A percentile compares a stretch with the other conserved stretches of the same genome.
These are phyloP conservation scores for Dichomitus squalens DNA, from an alignment of 1,284 basidiomycete genomes.

Conservation along the genomic window DNA sequence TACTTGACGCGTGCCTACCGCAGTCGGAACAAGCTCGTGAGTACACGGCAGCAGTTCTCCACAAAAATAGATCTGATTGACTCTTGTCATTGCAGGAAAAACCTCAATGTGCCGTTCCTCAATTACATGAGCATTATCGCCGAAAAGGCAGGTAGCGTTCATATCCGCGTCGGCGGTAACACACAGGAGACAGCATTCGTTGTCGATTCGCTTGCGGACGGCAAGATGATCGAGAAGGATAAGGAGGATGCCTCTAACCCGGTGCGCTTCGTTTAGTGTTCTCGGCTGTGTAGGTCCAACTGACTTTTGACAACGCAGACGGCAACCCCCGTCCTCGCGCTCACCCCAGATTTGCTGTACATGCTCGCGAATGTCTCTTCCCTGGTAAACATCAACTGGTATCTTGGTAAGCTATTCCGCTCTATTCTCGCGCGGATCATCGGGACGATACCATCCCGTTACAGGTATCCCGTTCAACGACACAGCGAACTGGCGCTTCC, in stretches of 20 bases:
- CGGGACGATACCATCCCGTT: neutral
- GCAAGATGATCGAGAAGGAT: slow-evolving; percentile 54
- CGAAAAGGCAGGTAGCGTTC: slow-evolving; percentile 54
- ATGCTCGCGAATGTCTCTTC: slow-evolving; percentile 45
- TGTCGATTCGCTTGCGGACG: slow-evolving; percentile 45
- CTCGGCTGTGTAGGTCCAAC: neutral
- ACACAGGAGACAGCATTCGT: slow-evolving; percentile 63
- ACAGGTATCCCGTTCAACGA: slow-evolving; percentile 54
- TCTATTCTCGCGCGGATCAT: neutral
- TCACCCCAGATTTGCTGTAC: slow-evolving; percentile 45
- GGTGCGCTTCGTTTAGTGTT: slow-evolving; percentile 34
- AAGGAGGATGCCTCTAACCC: slow-evolving; percentile 42
- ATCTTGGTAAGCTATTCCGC: slow-evolving; percentile 33
- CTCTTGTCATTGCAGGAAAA: slow-evolving; percentile 35
- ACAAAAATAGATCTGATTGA: neutral
- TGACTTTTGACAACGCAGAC: slow-evolving; percentile 26
- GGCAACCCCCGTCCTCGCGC: slow-evolving; percentile 44
- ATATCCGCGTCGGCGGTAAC: slow-evolving; percentile 73
- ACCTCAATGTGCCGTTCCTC: slow-evolving; percentile 64
- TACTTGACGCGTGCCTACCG: neutral
- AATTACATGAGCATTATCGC: slow-evolving; percentile 71
- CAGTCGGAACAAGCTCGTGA: slow-evolving; percentile 24
- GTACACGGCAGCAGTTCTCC: slow-evolving; percentile 20
- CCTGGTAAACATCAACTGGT: slow-evolving; percentile 45
- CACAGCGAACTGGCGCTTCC: slow-evolving; percentile 51